Base-by-base conservation (phyloP, 169 alveolate genomes). In the Eimeria sp. region DNA sequence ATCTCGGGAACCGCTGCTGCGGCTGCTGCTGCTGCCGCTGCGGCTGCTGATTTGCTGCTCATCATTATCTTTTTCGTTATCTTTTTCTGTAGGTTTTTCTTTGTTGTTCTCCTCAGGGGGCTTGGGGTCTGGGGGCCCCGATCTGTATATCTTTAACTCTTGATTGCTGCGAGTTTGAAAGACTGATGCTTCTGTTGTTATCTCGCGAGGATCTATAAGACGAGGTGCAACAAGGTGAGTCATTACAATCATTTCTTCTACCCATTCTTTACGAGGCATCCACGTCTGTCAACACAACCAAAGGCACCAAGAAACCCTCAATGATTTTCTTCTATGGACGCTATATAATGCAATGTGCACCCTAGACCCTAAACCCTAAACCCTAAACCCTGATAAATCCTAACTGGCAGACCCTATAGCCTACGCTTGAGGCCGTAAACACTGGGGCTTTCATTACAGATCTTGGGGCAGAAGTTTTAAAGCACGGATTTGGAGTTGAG, bases 211-310 rank as follows among this genome's bases (percentile, higher is more conserved):
- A 37, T 88, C 95, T 77, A 88, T 66, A 4, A 88, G 78, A 30
- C 85, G 83, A n/a, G 95, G 95, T 11, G 95, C 95, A 54, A 88
- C 95, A 25, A 88, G 71, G 27, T 88, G 95, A 37, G 80, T 88
- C 72, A 71, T 66, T 72, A 88, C 85, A 23, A 88, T 49, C 85
- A 46, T 68, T 54, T 88, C 95, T 68, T 88, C 95, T 30, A 68
- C 85, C 71, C 80, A 71, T 25, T 60, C 85, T 30, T 88, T 88
- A 40, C 85, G 95, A 49, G 80, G 78, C 85, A 72, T 46, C 72
- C 82, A 64, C 2, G 16, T 71, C 95, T 88, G 71, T 4, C n/a
- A 43, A 10, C 94, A 66, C 77, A 87, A 62, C 16, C 52, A 71
- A 14, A 71, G 43, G 74, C 78, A 71, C 49, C 78, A 33, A 33